Conservation (phyloP, 2,329 filamentous ascomycete genomes). For the Penicillium sp. region DNA sequence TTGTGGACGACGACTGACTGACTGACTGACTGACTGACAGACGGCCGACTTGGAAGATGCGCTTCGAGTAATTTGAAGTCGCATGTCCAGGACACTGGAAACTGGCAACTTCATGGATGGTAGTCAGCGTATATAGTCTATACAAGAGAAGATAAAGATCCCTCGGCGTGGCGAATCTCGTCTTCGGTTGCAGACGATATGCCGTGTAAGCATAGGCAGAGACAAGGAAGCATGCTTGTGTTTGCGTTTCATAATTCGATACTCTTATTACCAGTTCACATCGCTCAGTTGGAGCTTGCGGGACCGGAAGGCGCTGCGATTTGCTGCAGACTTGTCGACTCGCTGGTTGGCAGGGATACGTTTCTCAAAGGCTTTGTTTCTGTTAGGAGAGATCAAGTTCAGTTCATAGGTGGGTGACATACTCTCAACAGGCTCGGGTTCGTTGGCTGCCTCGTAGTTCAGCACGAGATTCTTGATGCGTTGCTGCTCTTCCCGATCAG, state of each 20-base stretch:
- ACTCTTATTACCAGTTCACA: constrained; percentile 80
- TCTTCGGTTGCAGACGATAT: background rate
- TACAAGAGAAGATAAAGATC: background rate
- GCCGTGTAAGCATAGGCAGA: background rate
- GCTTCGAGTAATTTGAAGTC: background rate
- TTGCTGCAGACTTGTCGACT: constrained; percentile 58
- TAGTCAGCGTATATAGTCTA: background rate
- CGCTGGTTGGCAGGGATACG: constrained; percentile 44
- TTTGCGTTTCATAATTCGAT: background rate
- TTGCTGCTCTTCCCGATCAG: constrained; percentile 93
- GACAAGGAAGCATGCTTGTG: background rate
- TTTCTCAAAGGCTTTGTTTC: constrained; percentile 38
- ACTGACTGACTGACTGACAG: no score
- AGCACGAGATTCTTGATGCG: constrained; percentile 97
- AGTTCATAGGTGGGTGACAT: constrained; percentile 44
- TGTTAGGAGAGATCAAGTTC: constrained; percentile 30
- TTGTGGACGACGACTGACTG: background rate
- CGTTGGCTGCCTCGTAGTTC: constrained; percentile 89
- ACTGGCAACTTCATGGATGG: background rate
- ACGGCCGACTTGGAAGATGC: background rate
- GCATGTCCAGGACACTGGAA: background rate
- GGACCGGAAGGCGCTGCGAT: constrained; percentile 74
- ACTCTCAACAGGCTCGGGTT: constrained; percentile 77
- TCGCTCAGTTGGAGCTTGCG: constrained; percentile 93
- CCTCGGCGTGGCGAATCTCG: background rate